A percentile compares a stretch with the other conserved stretches of the same genome.
These are phyloP conservation scores for Saccharomyces hybrid DNA, from an alignment of 1,139 yeast genomes.

Conservation along the genomic window DNA sequence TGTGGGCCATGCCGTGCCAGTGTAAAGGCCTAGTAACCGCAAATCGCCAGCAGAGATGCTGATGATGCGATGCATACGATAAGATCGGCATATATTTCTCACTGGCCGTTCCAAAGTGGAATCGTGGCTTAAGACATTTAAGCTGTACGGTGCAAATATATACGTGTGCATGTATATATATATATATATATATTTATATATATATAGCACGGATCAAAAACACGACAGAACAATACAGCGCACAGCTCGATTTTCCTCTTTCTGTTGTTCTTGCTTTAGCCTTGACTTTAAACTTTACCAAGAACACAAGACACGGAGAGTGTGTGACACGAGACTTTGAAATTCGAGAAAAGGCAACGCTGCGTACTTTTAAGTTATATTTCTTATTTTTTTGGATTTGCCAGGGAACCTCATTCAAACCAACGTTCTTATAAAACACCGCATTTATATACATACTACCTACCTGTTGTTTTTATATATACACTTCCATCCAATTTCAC, in stretches of 20 bases:
- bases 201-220: neutral
- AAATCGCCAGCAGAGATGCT: neutral
- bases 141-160: neutral
- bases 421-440: slow-evolving; percentile 12
- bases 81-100: neutral
- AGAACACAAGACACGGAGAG: neutral
- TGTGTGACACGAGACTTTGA: neutral
- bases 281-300: neutral
- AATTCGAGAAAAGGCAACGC: neutral
- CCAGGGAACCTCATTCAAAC: slow-evolving; percentile 1
- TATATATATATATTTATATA: neutral
- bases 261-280: neutral
- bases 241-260: neutral
- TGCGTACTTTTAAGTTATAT: neutral
- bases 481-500: neutral
- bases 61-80: neutral
- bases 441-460: neutral
- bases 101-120: neutral
- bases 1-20: neutral
- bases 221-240: neutral
- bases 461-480: neutral
- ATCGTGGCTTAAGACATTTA: neutral
- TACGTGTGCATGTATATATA: neutral
- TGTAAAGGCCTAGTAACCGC: neutral
- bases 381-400: neutral